phyloP scores from a whole-genome alignment of 2,329 filamentous ascomycete genomes.

The Paramyrothecium roridum region DNA sequence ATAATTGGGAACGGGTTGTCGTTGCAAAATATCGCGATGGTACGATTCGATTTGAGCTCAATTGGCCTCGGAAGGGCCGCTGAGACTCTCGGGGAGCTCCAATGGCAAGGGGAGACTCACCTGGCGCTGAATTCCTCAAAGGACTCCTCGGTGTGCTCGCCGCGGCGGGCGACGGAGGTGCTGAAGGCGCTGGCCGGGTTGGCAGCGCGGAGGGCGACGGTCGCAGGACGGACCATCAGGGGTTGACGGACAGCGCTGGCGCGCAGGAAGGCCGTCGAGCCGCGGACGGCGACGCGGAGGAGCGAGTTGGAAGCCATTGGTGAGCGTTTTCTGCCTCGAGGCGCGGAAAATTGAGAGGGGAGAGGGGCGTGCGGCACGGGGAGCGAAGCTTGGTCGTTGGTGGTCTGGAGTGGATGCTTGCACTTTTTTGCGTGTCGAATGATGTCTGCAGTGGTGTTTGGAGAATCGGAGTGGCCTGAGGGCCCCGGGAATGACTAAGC shows the following conservation, averaged over 20 bases:
- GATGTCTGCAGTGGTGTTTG: not conserved
- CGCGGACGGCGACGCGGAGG: constrained; percentile 69
- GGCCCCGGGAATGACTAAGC: not conserved
- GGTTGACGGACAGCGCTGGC: constrained; percentile 56
- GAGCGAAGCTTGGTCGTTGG: constrained; percentile 8
- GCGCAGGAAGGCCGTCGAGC: constrained; percentile 61
- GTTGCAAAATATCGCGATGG: constrained; percentile 2
- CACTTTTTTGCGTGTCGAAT: constrained; percentile 3
- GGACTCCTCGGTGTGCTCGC: constrained; percentile 84
- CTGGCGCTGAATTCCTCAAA: constrained; percentile 98
- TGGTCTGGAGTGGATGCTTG: constrained; percentile 2
- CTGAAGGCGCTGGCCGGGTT: constrained; percentile 55
- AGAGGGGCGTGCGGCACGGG: constrained; percentile 11
- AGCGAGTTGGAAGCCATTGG: constrained; percentile 65
- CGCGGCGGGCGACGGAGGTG: constrained; percentile 54
- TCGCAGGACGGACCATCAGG: constrained; percentile 52
- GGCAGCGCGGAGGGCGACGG: constrained; percentile 39
- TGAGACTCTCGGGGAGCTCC: not conserved
- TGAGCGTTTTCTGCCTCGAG: not conserved
- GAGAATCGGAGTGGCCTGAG: constrained; percentile 1
- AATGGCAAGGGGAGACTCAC: constrained; percentile 51
- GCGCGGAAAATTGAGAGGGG: constrained; percentile 19
- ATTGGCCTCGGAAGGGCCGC: not conserved
- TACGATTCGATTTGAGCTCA: not conserved
- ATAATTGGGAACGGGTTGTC: constrained; percentile 3